phyloP scores from a whole-genome alignment of 257 asterid species.

The Penstemon davidsonii region DNA sequence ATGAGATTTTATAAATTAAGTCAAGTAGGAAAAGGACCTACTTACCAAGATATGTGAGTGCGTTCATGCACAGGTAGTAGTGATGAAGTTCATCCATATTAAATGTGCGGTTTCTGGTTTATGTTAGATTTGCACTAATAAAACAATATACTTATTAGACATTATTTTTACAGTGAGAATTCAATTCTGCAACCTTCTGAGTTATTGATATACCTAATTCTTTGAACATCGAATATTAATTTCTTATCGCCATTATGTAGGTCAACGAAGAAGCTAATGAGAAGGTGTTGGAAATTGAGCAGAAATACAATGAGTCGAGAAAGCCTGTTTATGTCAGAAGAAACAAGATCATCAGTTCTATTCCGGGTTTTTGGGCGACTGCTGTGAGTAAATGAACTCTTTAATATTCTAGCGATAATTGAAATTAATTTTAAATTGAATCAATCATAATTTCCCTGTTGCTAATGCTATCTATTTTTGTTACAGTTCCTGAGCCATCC shows the following conservation, averaged over 20 bases:
- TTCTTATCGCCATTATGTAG: constrained; percentile 32
- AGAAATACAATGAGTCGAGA: constrained; percentile 43
- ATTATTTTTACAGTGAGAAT: neutral
- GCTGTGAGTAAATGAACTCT: constrained; percentile 34
- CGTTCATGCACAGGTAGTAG: no score
- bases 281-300: constrained; percentile 42
- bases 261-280: constrained; percentile 52
- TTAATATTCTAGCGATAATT: constrained; percentile 9
- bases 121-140: no score
- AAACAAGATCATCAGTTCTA: constrained; percentile 40
- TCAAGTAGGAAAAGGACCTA: no score
- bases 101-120: no score
- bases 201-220: no score
- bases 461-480: neutral
- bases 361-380: constrained; percentile 54
- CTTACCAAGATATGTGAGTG: no score
- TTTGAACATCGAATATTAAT: neutral
- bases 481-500: constrained; percentile 55
- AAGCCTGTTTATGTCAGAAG: constrained; percentile 46
- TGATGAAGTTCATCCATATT: no score
- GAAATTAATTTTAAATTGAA: neutral
- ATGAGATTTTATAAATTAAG: no score
- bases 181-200: neutral
- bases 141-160: neutral
- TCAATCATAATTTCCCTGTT: neutral